Conservation (phyloP, 441 rosid genomes). For the Lepidium campestre region DNA sequence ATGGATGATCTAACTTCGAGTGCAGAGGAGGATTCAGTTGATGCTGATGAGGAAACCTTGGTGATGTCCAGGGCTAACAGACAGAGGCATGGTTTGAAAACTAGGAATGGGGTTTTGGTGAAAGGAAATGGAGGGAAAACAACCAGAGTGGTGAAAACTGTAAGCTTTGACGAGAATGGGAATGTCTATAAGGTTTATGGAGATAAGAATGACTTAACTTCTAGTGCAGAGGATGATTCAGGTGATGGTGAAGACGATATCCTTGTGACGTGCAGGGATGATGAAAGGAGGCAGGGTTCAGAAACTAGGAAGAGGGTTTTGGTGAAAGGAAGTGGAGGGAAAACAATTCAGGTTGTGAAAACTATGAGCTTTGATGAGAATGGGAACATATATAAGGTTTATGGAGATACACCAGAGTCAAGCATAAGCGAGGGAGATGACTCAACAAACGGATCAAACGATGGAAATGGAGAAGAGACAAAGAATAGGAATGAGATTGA, state of each 20-base stretch:
- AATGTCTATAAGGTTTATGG: slow-evolving; percentile 36
- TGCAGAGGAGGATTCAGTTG: slow-evolving; percentile 42
- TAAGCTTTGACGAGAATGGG: slow-evolving; percentile 45
- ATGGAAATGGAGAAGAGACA: slow-evolving; percentile 28
- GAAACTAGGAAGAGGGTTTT: slow-evolving; percentile 23
- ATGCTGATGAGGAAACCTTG: slow-evolving; percentile 19
- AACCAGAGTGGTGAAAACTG: background rate
- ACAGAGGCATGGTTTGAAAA: slow-evolving; percentile 6
- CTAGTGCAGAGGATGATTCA: slow-evolving; percentile 35
- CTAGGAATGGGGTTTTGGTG: slow-evolving; percentile 27
- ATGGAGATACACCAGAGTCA: slow-evolving; percentile 33
- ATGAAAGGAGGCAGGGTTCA: slow-evolving; percentile 6
- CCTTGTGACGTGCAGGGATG: background rate
- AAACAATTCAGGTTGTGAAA: slow-evolving; percentile 41
- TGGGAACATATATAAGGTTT: slow-evolving; percentile 39
- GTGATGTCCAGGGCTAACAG: slow-evolving; percentile 11
- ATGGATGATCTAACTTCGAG: slow-evolving; percentile 24
- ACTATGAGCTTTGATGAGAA: slow-evolving; percentile 59
- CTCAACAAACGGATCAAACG: slow-evolving; percentile 32
- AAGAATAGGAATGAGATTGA: slow-evolving; percentile 13
- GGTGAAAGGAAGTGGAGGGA: slow-evolving; percentile 28
- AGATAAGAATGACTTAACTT: slow-evolving; percentile 22
- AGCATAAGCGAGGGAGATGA: slow-evolving; percentile 33
- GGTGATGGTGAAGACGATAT: slow-evolving; percentile 33
- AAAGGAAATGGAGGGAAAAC: slow-evolving; percentile 28